Base-by-base conservation (phyloP, 805 yeast genomes). In the Ogataea degrootiae region DNA sequence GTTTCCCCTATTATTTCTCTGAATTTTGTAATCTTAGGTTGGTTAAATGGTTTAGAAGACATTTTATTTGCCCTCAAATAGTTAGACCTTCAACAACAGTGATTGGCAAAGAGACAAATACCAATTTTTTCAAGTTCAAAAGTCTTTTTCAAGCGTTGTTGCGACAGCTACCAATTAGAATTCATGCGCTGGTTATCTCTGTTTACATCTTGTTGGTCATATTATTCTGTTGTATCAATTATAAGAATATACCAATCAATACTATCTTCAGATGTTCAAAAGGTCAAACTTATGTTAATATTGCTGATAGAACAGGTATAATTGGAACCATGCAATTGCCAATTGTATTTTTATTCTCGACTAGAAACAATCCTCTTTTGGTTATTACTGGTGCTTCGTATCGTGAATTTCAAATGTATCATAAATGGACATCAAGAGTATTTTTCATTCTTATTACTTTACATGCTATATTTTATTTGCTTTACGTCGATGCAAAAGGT, bases 231-330 rank as follows among this genome's bases (percentile, higher is more conserved):
- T 62, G 58, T 36, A 50, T 63, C 35, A 60, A 58, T 37, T 67
- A 67, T 54, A 52, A 52, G 7, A 40, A 56, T 5, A 53, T 56
- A 6, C 47, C 43, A 15, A 69, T 69, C 23, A 66, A 60, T 48
- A 56, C 63, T 3, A 59, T 69, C 6, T 68, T 66, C 50, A 54
- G 59, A 3, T 61, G 67, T 39, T 46, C 53, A 9, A 55, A 46
- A 33, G 67, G 67, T 6, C 65, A 62, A 37, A 47, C 42, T 14
- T 57, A 57, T 45, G 69, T 69, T 26, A 58, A 59, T 16, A 51
- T 56, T 42, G 79, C 76, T 4, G 79, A 76, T 56, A 61, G 80
- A 54, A 62, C 75, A 0, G 81, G 79, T 1, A 75, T 75, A 5
- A 52, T 75, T 26, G 72, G 74, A 2, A 66, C 67, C 1, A 57